phyloP scores from a whole-genome alignment of 2,329 filamentous ascomycete genomes.

The Emergomyces orientalis region DNA sequence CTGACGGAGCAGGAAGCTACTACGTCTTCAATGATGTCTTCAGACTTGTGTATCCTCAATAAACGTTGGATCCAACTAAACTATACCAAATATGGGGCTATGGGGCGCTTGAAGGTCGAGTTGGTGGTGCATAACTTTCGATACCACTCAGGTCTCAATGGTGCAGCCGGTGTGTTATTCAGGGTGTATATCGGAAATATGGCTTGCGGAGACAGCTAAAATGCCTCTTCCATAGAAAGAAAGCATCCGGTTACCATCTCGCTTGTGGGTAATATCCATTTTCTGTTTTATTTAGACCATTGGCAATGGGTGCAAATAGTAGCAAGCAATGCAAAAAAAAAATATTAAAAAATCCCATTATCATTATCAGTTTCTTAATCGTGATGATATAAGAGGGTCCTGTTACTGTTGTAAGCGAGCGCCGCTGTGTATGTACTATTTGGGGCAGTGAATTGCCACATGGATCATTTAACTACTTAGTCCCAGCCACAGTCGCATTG shows the following conservation, averaged over 20 bases:
- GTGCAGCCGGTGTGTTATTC: neutral
- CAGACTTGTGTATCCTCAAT: conserved; percentile 61
- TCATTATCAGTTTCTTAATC: too few relatives aligned
- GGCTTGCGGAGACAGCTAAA: neutral
- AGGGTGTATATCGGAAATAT: conserved; percentile 1
- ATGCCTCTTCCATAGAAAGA: neutral
- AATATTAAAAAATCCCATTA: too few relatives aligned
- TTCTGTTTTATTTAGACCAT: neutral
- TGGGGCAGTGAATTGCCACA: too few relatives aligned
- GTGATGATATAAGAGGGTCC: neutral
- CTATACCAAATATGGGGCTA: neutral
- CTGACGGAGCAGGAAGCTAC: conserved; percentile 58
- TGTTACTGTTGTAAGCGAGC: too few relatives aligned
- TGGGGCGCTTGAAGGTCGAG: neutral
- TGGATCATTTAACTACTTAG: too few relatives aligned
- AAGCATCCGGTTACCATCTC: neutral
- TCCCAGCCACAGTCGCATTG: too few relatives aligned
- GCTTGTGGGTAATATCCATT: neutral
- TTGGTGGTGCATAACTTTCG: neutral
- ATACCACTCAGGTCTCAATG: neutral
- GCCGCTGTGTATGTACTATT: neutral
- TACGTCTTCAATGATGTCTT: conserved; percentile 94
- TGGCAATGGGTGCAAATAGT: neutral
- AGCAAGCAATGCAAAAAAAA: neutral
- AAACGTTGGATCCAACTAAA: neutral